Conservation (phyloP, 768 basidiomycete species). For the Rhodotorula graminis region DNA sequence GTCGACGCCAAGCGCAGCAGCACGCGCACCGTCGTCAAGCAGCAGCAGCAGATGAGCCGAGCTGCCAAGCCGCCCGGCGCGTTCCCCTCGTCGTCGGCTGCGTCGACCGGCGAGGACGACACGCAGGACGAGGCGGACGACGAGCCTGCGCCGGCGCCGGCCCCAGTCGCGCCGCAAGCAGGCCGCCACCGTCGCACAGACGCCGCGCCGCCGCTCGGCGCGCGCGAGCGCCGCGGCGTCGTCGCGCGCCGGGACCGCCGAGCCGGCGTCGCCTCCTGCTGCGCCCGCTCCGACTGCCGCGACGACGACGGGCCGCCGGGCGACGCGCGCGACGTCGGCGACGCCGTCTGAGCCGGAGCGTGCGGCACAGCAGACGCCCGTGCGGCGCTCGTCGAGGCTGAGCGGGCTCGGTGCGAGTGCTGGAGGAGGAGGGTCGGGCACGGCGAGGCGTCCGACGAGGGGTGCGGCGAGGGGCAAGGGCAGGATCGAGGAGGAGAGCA, state of each 20-base stretch:
- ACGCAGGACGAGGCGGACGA: background rate
- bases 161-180: background rate
- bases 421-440: background rate
- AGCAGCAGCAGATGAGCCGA: background rate
- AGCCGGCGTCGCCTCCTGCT: background rate
- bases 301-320: background rate
- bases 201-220: background rate
- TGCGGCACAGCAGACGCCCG: background rate
- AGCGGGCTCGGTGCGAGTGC: background rate
- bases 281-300: background rate
- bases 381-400: slow-evolving; percentile 11
- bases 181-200: background rate
- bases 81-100: background rate
- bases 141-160: background rate
- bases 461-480: background rate
- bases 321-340: slow-evolving; percentile 2
- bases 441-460: background rate
- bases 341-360: background rate
- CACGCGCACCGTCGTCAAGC: too few relatives aligned
- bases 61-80: slow-evolving; percentile 14
- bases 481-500: slow-evolving; percentile 16
- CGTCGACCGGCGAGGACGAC: background rate
- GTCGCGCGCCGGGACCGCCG: slow-evolving; percentile 1
- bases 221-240: too few relatives aligned
- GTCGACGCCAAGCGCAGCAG: slow-evolving; percentile 1